These are phyloP conservation scores for Thielaviopsis punctulata DNA, from an alignment of 2,329 filamentous ascomycete species.

Conservation along the genomic window DNA sequence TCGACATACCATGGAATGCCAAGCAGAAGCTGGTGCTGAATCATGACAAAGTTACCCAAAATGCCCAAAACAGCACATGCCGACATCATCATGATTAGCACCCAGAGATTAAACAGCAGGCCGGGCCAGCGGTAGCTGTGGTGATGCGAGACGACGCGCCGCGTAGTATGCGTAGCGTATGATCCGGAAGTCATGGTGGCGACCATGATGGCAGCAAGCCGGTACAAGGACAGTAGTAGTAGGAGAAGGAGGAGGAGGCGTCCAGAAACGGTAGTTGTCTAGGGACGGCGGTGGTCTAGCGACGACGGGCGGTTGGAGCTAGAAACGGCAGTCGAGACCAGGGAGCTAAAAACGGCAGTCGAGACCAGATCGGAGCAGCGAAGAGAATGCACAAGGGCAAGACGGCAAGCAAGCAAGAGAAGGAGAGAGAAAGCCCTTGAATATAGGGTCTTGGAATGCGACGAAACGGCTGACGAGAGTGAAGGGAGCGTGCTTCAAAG, in stretches of 20 bases:
- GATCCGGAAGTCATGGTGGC: constrained; percentile 6
- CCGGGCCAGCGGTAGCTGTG: constrained; percentile 53
- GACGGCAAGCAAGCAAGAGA: neutral
- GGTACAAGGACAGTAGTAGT: neutral
- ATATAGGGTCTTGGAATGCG: neutral
- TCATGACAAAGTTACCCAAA: constrained; percentile 40
- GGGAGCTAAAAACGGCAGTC: too few relatives aligned
- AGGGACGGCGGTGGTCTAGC: too few relatives aligned
- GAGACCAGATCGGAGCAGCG: too few relatives aligned
- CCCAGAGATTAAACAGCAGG: constrained; percentile 49
- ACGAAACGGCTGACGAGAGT: neutral
- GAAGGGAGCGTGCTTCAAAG: neutral
- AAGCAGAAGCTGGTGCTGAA: constrained; percentile 37
- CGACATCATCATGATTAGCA: constrained; percentile 46
- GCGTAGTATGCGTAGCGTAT: constrained; percentile 3
- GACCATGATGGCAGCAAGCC: neutral
- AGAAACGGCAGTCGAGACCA: too few relatives aligned
- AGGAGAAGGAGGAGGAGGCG: neutral
- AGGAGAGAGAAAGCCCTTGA: too few relatives aligned
- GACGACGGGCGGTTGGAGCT: too few relatives aligned
- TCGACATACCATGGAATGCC: constrained; percentile 39
- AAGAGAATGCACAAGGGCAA: too few relatives aligned
- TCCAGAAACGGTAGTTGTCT: neutral
- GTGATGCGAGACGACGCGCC: constrained; percentile 23
- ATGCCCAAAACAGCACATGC: constrained; percentile 43